Conservation (phyloP, 2,329 filamentous ascomycete genomes). For the Trichoderma hamatum region DNA sequence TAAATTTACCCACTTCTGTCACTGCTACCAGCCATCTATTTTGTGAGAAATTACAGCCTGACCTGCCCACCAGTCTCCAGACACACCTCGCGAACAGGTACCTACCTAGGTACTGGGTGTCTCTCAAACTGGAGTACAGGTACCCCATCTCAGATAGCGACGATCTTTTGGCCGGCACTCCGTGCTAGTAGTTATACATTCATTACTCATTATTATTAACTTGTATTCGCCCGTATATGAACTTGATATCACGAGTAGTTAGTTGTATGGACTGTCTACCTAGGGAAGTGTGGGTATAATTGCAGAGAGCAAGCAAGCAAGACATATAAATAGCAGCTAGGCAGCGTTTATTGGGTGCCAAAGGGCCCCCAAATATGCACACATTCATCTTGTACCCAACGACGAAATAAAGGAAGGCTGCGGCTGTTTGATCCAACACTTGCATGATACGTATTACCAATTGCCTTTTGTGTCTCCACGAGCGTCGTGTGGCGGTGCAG, state of each 20-base stretch:
- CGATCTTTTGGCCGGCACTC: background rate
- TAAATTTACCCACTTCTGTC: background rate
- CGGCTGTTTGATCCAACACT: background rate
- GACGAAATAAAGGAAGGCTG: background rate
- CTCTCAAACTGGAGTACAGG: background rate
- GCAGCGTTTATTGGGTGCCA: background rate
- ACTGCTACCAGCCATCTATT: background rate
- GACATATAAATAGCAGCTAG: background rate
- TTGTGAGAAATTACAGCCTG: constrained; percentile 2
- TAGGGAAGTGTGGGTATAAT: background rate
- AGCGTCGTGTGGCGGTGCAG: constrained; percentile 12
- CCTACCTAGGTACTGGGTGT: background rate
- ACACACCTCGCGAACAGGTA: background rate
- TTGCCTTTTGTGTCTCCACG: background rate
- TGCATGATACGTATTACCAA: background rate
- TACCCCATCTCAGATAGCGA: background rate
- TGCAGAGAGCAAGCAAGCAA: background rate
- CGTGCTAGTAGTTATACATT: background rate
- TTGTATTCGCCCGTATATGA: background rate
- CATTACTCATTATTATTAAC: background rate
- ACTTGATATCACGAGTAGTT: background rate
- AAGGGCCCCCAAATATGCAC: background rate
- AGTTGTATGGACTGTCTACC: background rate
- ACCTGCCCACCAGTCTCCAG: background rate
- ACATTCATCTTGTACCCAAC: background rate